Evolutionary conservation across 2,329 filamentous ascomycete species (phyloP).

Genomic region (Cladosporium sp.): DNA sequence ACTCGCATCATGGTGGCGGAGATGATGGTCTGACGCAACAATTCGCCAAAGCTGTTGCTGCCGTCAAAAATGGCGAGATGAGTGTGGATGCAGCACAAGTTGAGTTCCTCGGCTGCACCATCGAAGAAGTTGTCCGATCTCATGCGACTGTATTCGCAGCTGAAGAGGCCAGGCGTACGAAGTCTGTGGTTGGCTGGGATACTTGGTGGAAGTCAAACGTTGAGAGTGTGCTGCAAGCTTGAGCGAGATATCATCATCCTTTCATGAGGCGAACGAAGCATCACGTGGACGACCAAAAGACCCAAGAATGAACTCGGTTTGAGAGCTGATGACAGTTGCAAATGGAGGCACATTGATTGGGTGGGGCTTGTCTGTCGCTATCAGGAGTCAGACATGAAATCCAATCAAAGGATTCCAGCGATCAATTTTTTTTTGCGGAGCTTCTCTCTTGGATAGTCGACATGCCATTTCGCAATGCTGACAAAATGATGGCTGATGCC

Average conservation of each 20-base stretch:
- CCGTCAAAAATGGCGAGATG: conserved; percentile 72
- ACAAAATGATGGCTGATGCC: background rate
- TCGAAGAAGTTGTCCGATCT: conserved; percentile 85
- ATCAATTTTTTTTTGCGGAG: background rate
- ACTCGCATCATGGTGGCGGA: conserved; percentile 68
- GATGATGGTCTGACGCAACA: conserved; percentile 78
- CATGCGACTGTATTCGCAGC: conserved; percentile 94
- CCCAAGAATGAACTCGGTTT: background rate
- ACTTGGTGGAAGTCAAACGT: conserved; percentile 72
- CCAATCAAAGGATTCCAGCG: background rate
- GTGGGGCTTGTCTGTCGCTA: background rate
- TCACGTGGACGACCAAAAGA: background rate
- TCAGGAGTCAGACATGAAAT: background rate
- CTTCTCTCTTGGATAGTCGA: background rate
- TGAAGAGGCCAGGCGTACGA: conserved; percentile 75
- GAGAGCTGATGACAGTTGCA: background rate
- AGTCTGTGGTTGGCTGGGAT: conserved; percentile 72
- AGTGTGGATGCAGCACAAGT: conserved; percentile 70
- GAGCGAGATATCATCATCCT: background rate
- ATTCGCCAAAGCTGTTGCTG: conserved; percentile 80
- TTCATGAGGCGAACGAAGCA: background rate
- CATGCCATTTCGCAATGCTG: background rate
- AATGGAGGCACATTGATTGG: background rate
- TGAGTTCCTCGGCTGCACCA: conserved; percentile 74
- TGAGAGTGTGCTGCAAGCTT: conserved; percentile 27